Evolutionary conservation across 305 asterid genomes (phyloP).

Genomic region (Fraxinus sp.): DNA sequence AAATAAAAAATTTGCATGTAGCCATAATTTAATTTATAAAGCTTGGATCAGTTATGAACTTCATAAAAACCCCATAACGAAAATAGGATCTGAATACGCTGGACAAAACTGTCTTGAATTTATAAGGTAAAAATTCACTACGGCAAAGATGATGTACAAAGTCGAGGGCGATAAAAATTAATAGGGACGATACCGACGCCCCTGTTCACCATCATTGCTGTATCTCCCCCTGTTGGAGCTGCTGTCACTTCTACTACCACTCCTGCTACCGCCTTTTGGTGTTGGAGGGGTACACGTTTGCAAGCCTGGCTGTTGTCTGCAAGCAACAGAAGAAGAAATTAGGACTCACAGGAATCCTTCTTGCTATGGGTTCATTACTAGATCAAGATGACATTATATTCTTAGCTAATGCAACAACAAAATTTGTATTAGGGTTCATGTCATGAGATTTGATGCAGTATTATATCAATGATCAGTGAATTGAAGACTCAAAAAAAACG

Average conservation of each 20-base stretch:
- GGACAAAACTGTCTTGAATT: background rate
- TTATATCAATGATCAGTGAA: background rate
- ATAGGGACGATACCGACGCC: constrained; percentile 15
- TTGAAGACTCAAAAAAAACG: background rate
- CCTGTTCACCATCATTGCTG: constrained; percentile 30
- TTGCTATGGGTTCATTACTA: background rate
- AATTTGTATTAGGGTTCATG: background rate
- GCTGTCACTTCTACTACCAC: constrained; percentile 23
- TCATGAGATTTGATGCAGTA: background rate
- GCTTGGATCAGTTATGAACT: background rate
- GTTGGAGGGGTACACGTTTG: constrained; percentile 36
- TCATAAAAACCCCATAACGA: background rate
- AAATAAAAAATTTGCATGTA: background rate
- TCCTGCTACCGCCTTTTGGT: constrained; percentile 28
- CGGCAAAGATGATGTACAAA: background rate
- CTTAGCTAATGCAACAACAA: background rate
- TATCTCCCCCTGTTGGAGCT: constrained; percentile 44
- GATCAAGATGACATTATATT: background rate
- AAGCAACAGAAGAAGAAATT: background rate
- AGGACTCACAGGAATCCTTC: background rate
- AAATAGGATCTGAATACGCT: background rate
- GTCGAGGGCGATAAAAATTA: background rate
- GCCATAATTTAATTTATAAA: background rate
- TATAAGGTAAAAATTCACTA: background rate
- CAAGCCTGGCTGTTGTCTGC: constrained; percentile 51